Conservation (phyloP, 768 basidiomycete genomes). For the Boletus eberwhitei region DNA sequence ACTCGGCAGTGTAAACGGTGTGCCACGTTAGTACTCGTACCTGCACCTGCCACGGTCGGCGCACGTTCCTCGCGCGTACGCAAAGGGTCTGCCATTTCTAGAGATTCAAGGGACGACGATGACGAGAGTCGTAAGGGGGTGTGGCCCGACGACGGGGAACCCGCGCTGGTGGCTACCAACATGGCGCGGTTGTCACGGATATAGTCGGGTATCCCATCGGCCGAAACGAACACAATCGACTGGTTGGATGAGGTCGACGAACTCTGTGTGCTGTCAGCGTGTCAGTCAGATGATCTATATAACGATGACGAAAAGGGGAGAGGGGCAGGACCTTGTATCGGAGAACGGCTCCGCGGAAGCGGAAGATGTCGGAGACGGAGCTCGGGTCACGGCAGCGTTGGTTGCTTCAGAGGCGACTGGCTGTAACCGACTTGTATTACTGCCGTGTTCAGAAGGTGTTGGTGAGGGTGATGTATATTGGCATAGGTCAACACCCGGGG, state of each 20-base stretch:
- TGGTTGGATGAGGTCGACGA: constrained; percentile 14
- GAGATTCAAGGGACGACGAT: constrained; percentile 23
- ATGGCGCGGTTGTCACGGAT: constrained; percentile 31
- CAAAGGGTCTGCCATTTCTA: neutral
- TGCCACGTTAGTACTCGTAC: neutral
- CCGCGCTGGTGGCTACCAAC: constrained; percentile 29
- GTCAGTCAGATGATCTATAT: neutral
- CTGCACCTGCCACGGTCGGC: neutral
- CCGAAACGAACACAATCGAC: constrained; percentile 30
- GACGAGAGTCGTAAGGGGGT: constrained; percentile 23
- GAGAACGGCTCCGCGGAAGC: constrained; percentile 10
- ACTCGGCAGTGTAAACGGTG: constrained; percentile 46
- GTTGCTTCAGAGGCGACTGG: neutral
- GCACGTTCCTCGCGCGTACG: neutral
- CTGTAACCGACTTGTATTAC: constrained; percentile 6
- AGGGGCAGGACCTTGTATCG: constrained; percentile 13
- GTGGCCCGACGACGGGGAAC: constrained; percentile 19
- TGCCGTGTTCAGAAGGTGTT: constrained; percentile 30
- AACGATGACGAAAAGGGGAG: neutral
- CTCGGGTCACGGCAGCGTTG: neutral
- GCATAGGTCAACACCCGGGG: neutral
- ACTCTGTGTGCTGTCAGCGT: constrained; percentile 1
- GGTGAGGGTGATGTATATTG: constrained; percentile 19
- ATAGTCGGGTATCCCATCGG: constrained; percentile 30
- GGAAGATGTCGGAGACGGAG: constrained; percentile 13